Evolutionary conservation across 495 filamentous ascomycete species (phyloP), one percentile per base, ranked within the genome.

Genomic region (Sordaria brevicollis): DNA sequence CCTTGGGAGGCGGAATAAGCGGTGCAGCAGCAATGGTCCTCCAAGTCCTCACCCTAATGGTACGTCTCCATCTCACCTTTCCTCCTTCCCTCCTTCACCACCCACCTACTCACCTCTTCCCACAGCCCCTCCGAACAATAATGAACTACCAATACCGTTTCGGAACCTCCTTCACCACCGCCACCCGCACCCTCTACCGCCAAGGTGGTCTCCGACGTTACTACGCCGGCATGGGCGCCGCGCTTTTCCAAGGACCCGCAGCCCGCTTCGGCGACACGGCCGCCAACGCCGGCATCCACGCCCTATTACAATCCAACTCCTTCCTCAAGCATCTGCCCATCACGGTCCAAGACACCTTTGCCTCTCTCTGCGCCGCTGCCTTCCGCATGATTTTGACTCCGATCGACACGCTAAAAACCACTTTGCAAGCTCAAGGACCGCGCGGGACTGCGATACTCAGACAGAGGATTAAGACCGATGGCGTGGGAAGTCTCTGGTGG

Each of bases 141-240:
- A 79, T 79, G 78, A 79, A 79, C 68, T 78, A 78, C n/a, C 78
- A 79, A 36, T 79, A 79, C 65, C 76, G 76, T 1, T 78, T 74
- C 65, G 78, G 78, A 4, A 70, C 66, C 4, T 72, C 76, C 0
- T 79, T 79, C 68, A 71, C 71, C n/a, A 43, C 13, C 0, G 74
- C 78, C 0, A 73, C 72, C 7, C 37, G 70, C 37, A 74, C 68
- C 0, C 75, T 79, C 35, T 77, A 76, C 70, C 38, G 70, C 6
- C 71, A 76, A 5, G 75, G 77, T 2, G 76, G 76, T 4, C 67
- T 73, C 70, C 54, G 75, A 5, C 70, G 78, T 5, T 79, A 79
- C 43, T 79, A 79, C 65, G 71, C 76, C 34, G 78, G 78, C 15
- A 67, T 79, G n/a, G 76, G 75, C 1, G 71, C 78, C 29, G 78